Conservation (phyloP, 2,329 filamentous ascomycete species). For the Malbranchea cinnamomea region DNA sequence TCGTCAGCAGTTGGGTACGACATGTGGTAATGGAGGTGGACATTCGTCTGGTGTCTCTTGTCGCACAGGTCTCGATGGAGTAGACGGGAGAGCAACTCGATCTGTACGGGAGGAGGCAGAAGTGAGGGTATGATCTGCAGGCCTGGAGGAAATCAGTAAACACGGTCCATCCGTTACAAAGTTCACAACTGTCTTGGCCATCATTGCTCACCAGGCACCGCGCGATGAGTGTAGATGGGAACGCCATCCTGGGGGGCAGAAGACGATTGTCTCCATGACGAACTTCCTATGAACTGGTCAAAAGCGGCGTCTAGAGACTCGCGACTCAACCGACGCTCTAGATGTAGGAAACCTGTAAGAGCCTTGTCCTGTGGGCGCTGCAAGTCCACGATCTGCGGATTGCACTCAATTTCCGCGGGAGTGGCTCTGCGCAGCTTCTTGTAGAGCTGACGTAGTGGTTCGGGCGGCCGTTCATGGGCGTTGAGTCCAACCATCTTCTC, state of each 20-base stretch:
- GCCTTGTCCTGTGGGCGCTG: conserved; percentile 19
- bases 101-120: conserved; percentile 54
- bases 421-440: conserved; percentile 56
- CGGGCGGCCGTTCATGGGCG: conserved; percentile 64
- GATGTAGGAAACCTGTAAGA: conserved; percentile 15
- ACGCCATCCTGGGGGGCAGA: conserved; percentile 13
- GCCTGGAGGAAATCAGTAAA: conserved; percentile 37
- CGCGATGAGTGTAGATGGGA: conserved; percentile 22
- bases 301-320: conserved; percentile 18
- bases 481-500: too few relatives aligned
- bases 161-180: conserved; percentile 1
- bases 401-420: conserved; percentile 34
- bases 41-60: conserved; percentile 65
- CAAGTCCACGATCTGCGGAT: conserved; percentile 44
- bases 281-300: conserved; percentile 16
- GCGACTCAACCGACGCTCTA: conserved; percentile 17
- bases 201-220: conserved; percentile 22
- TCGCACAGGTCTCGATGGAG: conserved; percentile 65
- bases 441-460: conserved; percentile 53
- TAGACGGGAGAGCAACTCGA: conserved; percentile 53
- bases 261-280: conserved; percentile 5
- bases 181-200: neutral
- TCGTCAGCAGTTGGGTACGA: conserved; percentile 37
- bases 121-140: conserved; percentile 64
- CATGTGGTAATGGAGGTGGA: conserved; percentile 69